Evolutionary conservation across 495 filamentous ascomycete genomes (phyloP).

Genomic region (Penicillium silybi): DNA sequence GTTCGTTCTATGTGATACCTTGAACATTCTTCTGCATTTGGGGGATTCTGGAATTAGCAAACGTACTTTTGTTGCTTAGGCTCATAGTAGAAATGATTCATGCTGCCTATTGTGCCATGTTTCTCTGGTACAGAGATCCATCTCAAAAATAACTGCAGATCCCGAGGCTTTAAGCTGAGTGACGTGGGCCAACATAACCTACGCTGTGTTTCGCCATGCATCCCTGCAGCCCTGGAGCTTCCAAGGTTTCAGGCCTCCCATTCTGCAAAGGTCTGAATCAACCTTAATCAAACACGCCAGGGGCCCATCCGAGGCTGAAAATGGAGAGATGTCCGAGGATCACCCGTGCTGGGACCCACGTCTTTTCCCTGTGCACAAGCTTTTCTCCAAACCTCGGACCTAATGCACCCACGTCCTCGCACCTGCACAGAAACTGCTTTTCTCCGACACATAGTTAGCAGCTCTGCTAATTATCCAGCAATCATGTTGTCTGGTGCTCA

Average conservation of each 20-base stretch:
- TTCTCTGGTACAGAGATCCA: background rate
- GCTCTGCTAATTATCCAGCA: conserved; percentile 9
- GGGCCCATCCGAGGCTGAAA: conserved; percentile 1
- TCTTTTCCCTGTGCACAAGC: background rate
- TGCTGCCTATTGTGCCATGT: background rate
- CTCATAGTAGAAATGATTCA: background rate
- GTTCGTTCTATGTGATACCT: conserved; percentile 14
- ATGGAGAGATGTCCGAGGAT: conserved; percentile 6
- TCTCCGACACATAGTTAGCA: background rate
- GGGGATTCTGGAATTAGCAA: background rate
- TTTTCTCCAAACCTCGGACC: background rate
- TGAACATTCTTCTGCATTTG: background rate
- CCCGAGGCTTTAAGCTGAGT: no score
- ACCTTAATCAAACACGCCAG: conserved; percentile 9
- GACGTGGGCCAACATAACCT: no score
- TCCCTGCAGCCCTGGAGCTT: background rate
- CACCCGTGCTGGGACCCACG: background rate
- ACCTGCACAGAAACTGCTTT: background rate
- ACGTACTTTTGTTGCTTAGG: background rate
- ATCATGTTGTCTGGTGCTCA: conserved; percentile 1
- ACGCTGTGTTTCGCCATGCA: background rate
- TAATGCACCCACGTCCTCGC: background rate
- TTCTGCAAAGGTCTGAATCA: conserved; percentile 1
- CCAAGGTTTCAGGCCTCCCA: conserved; percentile 5
- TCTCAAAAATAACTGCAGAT: background rate